Evolutionary conservation across 805 yeast species (phyloP).

Genomic region (Yarrowia sp.): DNA sequence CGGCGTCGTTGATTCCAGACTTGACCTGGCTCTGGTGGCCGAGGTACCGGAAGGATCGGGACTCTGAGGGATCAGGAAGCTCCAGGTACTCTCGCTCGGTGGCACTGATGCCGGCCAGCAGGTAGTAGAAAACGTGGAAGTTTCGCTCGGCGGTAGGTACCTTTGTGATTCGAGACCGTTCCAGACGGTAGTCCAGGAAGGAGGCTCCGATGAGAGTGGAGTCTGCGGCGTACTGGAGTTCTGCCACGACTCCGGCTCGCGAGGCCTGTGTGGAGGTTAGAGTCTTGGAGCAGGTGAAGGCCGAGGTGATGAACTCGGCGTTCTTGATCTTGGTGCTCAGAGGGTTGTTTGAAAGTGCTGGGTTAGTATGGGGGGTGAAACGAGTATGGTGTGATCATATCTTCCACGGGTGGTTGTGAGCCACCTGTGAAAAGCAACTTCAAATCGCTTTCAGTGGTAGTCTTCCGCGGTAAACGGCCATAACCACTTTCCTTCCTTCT

Average conservation of each 20-base stretch:
- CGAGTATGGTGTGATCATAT: no score
- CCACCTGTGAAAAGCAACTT: no score
- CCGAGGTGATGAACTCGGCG: constrained; percentile 51
- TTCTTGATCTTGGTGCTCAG: constrained; percentile 49
- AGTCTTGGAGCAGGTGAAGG: constrained; percentile 53
- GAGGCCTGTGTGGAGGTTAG: constrained; percentile 52
- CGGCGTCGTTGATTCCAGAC: constrained; percentile 58
- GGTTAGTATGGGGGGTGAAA: not conserved
- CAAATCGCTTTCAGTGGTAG: not conserved
- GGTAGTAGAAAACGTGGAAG: constrained; percentile 65
- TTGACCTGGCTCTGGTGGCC: constrained; percentile 54
- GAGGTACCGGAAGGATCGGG: constrained; percentile 54
- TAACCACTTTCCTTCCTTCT: not conserved
- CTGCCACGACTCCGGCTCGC: constrained; percentile 62
- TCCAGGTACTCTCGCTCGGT: constrained; percentile 54
- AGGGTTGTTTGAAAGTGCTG: constrained; percentile 50
- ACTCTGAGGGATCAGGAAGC: constrained; percentile 50
- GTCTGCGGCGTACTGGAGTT: constrained; percentile 58
- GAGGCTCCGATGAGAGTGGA: constrained; percentile 61
- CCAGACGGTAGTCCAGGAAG: constrained; percentile 62
- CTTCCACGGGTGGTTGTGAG: no score
- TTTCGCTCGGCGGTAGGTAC: constrained; percentile 62
- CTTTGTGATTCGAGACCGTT: constrained; percentile 60
- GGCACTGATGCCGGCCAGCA: constrained; percentile 58
- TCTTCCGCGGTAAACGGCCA: not conserved